Percentiles rank a stretch among this genome's conserved stretches.
Conservation (phyloP, 2,329 filamentous ascomycete genomes). For the Blastomyces gilchristii region DNA sequence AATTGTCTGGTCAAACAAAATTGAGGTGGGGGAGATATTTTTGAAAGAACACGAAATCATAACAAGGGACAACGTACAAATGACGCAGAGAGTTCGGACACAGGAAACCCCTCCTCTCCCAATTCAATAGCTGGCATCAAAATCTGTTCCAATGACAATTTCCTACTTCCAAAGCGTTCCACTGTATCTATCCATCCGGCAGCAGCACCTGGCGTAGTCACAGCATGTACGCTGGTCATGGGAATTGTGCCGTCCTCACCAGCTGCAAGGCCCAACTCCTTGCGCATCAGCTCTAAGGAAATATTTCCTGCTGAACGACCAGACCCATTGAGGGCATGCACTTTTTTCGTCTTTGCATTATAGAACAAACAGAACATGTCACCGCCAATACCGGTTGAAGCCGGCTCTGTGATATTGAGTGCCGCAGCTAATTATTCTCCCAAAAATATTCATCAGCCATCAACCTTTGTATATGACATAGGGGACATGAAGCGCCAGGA, state of each 20-base stretch:
- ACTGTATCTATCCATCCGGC: conserved; percentile 90
- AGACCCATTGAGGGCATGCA: conserved; percentile 83
- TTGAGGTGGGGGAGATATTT: background rate
- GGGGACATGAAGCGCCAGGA: background rate
- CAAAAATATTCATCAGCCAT: background rate
- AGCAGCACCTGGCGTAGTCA: conserved; percentile 80
- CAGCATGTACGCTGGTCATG: conserved; percentile 63
- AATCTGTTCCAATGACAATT: conserved; percentile 64
- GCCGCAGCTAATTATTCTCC: conserved; percentile 56
- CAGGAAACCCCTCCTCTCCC: conserved; percentile 80
- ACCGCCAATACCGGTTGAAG: conserved; percentile 87
- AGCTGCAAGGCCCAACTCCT: conserved; percentile 55
- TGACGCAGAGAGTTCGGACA: conserved; percentile 64
- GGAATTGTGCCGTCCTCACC: conserved; percentile 55
- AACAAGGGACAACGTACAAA: conserved; percentile 46
- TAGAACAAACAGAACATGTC: conserved; percentile 97
- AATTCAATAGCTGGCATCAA: conserved; percentile 73
- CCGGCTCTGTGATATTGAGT: conserved; percentile 86
- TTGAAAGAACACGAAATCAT: background rate
- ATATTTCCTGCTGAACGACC: conserved; percentile 65
- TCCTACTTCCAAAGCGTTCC: conserved; percentile 81
- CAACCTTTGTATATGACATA: background rate
- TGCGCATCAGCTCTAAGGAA: conserved; percentile 59
- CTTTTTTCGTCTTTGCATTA: conserved; percentile 67
- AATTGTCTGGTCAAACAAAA: background rate